A percentile compares a stretch with the other conserved stretches of the same genome.
Evolutionary conservation across 441 rosid genomes (phyloP).

Genomic region (Sinapis alba): DNA sequence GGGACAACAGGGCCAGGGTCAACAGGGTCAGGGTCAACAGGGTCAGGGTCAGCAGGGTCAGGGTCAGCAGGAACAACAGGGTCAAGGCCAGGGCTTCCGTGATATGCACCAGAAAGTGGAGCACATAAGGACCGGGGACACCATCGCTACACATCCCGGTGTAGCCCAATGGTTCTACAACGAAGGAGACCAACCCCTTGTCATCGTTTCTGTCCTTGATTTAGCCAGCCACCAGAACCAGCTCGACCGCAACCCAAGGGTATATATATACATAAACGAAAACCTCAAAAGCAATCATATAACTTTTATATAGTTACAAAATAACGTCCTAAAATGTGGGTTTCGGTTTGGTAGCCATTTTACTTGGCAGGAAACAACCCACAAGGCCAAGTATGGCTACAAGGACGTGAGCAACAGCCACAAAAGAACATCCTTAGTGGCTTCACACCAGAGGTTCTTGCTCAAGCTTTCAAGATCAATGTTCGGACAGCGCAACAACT

Average conservation of each 20-base stretch:
- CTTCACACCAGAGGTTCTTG: slow-evolving; percentile 32
- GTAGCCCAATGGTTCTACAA: slow-evolving; percentile 69
- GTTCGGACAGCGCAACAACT: slow-evolving; percentile 39
- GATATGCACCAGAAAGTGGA: slow-evolving; percentile 61
- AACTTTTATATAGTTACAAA: not conserved
- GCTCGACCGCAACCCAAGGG: slow-evolving; percentile 69
- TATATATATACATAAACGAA: slow-evolving; percentile 25
- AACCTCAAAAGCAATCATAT: not conserved
- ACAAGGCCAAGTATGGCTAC: slow-evolving; percentile 36
- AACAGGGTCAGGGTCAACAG: slow-evolving; percentile 31
- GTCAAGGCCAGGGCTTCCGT: slow-evolving; percentile 23
- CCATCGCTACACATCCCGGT: slow-evolving; percentile 59
- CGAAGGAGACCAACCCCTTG: slow-evolving; percentile 56
- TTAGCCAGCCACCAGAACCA: slow-evolving; percentile 56
- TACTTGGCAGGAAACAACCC: slow-evolving; percentile 61
- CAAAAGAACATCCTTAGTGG: slow-evolving; percentile 46
- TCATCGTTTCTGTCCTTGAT: slow-evolving; percentile 52
- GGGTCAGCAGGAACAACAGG: slow-evolving; percentile 39
- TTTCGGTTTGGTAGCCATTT: slow-evolving; percentile 45
- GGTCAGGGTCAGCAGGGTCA: slow-evolving; percentile 38
- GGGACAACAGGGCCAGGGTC: slow-evolving; percentile 6
- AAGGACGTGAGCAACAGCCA: slow-evolving; percentile 27
- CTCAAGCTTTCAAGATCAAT: slow-evolving; percentile 41
- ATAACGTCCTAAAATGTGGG: not conserved
- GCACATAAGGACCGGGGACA: slow-evolving; percentile 56